Evolutionary conservation across 768 basidiomycete genomes (phyloP), one percentile per base, ranked within the genome.

Genomic region (Erythrobasidium yunnanense): DNA sequence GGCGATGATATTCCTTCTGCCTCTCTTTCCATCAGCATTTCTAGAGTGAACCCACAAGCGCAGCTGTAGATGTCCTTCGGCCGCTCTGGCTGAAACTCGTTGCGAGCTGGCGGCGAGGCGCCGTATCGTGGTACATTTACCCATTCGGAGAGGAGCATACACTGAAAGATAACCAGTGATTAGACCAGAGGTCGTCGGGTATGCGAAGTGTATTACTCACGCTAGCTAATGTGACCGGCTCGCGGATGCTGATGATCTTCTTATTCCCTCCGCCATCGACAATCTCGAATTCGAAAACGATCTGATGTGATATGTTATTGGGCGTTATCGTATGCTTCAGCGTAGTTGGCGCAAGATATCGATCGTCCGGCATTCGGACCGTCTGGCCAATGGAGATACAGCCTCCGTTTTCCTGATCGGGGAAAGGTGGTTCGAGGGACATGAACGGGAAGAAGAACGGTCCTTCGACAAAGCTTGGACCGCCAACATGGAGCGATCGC

Each of bases 51-150:
- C 4, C 54, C 54, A 35, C 54, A 55, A 13, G 42, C 54, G 54
- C 54, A 55, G 7, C 33, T 27, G 30, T 34, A 55, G 11, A 32
- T 11, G 11, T 55, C 33, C 42, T 32, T 34, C 23, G 54, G 54
- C 23, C 54, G 23, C 22, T 25, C 11, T 4, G 54, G 54, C 20
- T 55, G 54, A 27, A 55, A 35, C n/a, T 55, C 54, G 23, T 20
- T 27, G 25, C 42, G 34, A 15, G 54, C 33, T 13, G 42, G 25
- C 20, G 54, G 54, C 5, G 23, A 32, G 15, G 54, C 13, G 4
- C 54, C 54, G 23, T 55, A 55, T 3, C 33, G 34, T 30, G 54
- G 54, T 55, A 55, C 23, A 55, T 55, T 30, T 32, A 55, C 33
- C 23, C 42, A 55, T 35, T 55, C 54, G 8, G 54, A 38, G 22